phyloP scores from a whole-genome alignment of 2,329 filamentous ascomycete species.

The Daldinia sp. region DNA sequence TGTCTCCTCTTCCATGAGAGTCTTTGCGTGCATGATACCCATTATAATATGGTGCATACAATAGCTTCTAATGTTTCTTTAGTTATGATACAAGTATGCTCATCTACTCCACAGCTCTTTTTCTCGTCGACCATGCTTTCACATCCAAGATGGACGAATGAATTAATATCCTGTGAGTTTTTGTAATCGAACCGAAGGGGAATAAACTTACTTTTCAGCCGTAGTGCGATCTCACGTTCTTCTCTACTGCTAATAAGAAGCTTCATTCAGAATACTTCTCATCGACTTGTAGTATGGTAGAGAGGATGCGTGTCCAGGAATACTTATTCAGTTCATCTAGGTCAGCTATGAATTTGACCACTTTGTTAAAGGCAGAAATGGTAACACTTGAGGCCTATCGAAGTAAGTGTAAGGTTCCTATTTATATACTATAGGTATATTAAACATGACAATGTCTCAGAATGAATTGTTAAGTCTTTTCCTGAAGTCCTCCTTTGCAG shows the following conservation, averaged over 20 bases:
- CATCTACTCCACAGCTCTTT: conserved; percentile 7
- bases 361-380: conserved; percentile 21
- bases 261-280: conserved; percentile 19
- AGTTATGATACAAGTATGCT: conserved; percentile 10
- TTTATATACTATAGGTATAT: neutral
- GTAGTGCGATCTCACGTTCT: conserved; percentile 16
- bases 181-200: conserved; percentile 15
- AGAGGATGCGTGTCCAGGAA: conserved; percentile 18
- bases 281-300: conserved; percentile 2
- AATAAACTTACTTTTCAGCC: neutral
- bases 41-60: conserved; percentile 19
- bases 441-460: neutral
- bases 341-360: conserved; percentile 21
- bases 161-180: conserved; percentile 15
- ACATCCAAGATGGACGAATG: conserved; percentile 14
- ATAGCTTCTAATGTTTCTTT: conserved; percentile 4
- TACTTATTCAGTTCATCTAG: conserved; percentile 19
- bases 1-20: conserved; percentile 24
- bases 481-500: conserved; percentile 28
- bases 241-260: conserved; percentile 26
- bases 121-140: conserved; percentile 11
- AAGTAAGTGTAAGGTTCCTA: neutral
- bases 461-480: conserved; percentile 17
- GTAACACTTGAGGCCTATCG: conserved; percentile 13
- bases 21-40: conserved; percentile 22